Percentiles rank a stretch among this genome's conserved stretches.
Conservation (phyloP, 495 filamentous ascomycete species). For the Talaromyces trachyspermus region DNA sequence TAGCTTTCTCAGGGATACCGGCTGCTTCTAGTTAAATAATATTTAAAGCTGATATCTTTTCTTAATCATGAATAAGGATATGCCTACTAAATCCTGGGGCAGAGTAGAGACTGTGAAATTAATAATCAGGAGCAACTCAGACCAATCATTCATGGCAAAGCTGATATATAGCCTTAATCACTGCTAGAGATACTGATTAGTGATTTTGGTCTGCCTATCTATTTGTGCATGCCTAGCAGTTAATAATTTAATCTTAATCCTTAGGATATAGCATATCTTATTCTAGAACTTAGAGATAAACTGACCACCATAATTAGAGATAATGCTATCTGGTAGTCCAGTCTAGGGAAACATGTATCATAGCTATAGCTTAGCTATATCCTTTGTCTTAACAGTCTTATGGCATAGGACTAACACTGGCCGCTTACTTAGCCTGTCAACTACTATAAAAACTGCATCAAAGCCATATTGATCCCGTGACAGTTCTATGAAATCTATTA, state of each 20-base stretch:
- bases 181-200: no score
- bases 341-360: no score
- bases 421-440: no score
- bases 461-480: no score
- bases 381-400: no score
- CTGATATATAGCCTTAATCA: no score
- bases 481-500: no score
- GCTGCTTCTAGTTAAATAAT: background rate
- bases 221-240: background rate
- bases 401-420: no score
- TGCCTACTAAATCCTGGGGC: background rate
- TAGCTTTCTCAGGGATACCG: background rate
- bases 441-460: no score
- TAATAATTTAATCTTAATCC: slow-evolving; percentile 1
- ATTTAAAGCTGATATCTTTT: background rate
- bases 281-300: background rate
- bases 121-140: background rate
- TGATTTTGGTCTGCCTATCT: background rate
- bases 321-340: background rate
- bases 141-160: background rate
- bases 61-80: background rate
- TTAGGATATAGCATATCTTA: no score
- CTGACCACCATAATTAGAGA: background rate
- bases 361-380: no score
- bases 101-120: background rate